Evolutionary conservation across 805 yeast genomes (phyloP), one percentile per base, ranked within the genome.

Genomic region (Lipomyces sp.): DNA sequence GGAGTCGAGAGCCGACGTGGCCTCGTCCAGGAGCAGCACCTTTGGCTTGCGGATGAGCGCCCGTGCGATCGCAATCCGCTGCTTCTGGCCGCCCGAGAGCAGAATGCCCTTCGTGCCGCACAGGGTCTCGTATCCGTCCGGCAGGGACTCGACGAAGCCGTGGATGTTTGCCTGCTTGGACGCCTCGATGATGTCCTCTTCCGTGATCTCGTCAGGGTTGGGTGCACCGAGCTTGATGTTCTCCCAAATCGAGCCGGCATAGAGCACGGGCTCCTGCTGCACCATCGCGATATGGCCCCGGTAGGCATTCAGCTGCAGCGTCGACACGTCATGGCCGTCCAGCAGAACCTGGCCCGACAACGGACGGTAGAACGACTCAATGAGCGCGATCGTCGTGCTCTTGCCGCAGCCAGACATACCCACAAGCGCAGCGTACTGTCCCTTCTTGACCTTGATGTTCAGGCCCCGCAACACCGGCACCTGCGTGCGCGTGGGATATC

Each of bases 371-470:
- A 79, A 76, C 21, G 82, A 67, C 54, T 81, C 69, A 28, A 81
- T 66, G 24, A 81, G 65, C 58, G 80, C 82, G 3, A 81, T 72
- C 5, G 82, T 73, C 0, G 63, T 61, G 39, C 57, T 51, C 40
- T 4, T 73, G 65, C 37, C 88, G 24, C 65, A 61, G 3, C 96
- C 21, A 86, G 82, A 2, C 95, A 95, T 83, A 1, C 96, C 96
- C 14, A 88, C 96, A 60, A 88, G 78, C 7, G 96, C 96, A 32
- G 87, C 91, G 61, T 84, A 87, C 61, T 81, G 69, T 4, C 96
- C 96, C 4, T 90, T 84, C 10, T 89, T 88, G 78, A 65, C 50
- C 8, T 40, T 45, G 22, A 65, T 50, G 34, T 53, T 47, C 24
- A 65, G 50, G 26, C 64, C 63, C 5, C 52, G 48, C 18, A 65